phyloP scores from a whole-genome alignment of 148 eudicot species.

The Polygonum maritimum region DNA sequence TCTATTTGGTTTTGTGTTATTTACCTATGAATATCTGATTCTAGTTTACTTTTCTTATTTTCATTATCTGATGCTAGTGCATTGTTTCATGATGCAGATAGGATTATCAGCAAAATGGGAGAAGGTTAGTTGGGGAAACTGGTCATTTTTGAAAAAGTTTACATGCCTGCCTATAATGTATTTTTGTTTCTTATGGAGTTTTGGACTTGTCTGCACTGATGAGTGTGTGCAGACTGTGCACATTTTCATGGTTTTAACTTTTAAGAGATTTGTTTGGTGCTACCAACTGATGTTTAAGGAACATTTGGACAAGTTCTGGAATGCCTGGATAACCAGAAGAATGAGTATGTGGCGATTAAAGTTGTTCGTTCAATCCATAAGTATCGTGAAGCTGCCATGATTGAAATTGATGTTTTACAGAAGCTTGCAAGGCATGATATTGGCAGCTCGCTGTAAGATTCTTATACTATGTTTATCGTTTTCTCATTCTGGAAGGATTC shows the following conservation, averaged over 20 bases:
- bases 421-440: slow-evolving; percentile 57
- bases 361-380: slow-evolving; percentile 69
- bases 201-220: not conserved
- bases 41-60: not conserved
- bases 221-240: not conserved
- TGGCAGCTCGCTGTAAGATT: slow-evolving; percentile 43
- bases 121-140: slow-evolving; percentile 61
- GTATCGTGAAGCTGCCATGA: slow-evolving; percentile 86
- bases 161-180: not conserved
- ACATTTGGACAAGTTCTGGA: slow-evolving; percentile 93
- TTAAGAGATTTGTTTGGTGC: not conserved
- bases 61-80: not conserved
- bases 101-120: slow-evolving; percentile 83
- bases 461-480: slow-evolving; percentile 9
- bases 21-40: not conserved
- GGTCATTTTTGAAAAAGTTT: not conserved
- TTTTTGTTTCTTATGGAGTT: not conserved
- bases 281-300: slow-evolving; percentile 53
- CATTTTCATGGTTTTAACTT: not conserved
- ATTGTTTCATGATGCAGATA: slow-evolving; percentile 33
- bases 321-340: slow-evolving; percentile 61
- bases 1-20: not conserved
- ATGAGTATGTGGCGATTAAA: slow-evolving; percentile 77
- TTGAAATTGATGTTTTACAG: slow-evolving; percentile 75
- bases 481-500: slow-evolving; percentile 10